These are phyloP conservation scores for Suillus paluster DNA, from an alignment of 768 basidiomycete species.

Conservation along the genomic window DNA sequence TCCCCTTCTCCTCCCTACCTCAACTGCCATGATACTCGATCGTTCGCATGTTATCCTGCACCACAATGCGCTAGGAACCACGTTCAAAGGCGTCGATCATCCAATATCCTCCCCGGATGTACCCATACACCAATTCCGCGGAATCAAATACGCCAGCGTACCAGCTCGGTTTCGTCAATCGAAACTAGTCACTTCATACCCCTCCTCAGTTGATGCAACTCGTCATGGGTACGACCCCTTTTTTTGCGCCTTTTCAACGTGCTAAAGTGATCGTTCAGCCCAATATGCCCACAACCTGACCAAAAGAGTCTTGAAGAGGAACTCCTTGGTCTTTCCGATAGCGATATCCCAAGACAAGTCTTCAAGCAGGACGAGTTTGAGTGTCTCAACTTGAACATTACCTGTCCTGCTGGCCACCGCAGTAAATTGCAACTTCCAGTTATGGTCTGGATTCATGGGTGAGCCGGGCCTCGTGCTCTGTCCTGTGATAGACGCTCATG, in stretches of 20 bases:
- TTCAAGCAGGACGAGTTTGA: conserved; percentile 76
- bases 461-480: conserved; percentile 36
- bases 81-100: conserved; percentile 71
- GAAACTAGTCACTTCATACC: conserved; percentile 59
- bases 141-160: conserved; percentile 77
- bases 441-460: conserved; percentile 91
- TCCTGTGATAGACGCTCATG: conserved; percentile 23
- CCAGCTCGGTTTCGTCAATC: conserved; percentile 82
- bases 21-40: conserved; percentile 32
- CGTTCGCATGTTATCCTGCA: conserved; percentile 41
- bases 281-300: conserved; percentile 73
- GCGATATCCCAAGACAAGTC: conserved; percentile 55
- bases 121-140: conserved; percentile 72
- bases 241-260: conserved; percentile 4
- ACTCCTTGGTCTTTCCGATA: conserved; percentile 60
- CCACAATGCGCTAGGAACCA: conserved; percentile 60
- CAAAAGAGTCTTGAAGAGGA: conserved; percentile 58
- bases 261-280: conserved; percentile 43
- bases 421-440: conserved; percentile 65
- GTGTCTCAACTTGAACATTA: conserved; percentile 81
- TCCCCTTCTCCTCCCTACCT: conserved; percentile 1
- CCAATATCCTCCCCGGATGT: conserved; percentile 56
- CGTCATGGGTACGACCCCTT: conserved; percentile 59
- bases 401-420: conserved; percentile 64
- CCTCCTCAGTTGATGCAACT: conserved; percentile 62